These are phyloP conservation scores for Dipodascopsis uninucleata DNA, from an alignment of 805 yeast species.

Conservation along the genomic window DNA sequence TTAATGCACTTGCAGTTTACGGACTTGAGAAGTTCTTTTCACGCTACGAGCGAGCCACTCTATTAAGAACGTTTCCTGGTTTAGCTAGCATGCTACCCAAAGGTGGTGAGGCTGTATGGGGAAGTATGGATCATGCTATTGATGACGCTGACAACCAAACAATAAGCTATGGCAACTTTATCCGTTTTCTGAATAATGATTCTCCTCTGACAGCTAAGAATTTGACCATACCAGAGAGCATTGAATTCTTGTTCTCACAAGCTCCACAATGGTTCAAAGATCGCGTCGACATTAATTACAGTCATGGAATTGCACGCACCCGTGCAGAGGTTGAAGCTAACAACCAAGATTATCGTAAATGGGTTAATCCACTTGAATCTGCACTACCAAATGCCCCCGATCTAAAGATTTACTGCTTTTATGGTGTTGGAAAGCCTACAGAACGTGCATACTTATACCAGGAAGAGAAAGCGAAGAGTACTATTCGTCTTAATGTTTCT, in stretches of 20 bases:
- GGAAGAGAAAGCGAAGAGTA: conserved; percentile 55
- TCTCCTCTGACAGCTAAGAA: conserved; percentile 48
- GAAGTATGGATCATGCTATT: conserved; percentile 61
- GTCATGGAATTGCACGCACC: conserved; percentile 69
- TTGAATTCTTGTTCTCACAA: conserved; percentile 58
- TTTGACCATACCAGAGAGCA: conserved; percentile 62
- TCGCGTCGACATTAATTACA: conserved; percentile 66
- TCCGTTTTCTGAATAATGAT: conserved; percentile 52
- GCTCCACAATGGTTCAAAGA: conserved; percentile 75
- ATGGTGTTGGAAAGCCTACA: conserved; percentile 96
- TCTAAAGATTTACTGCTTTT: conserved; percentile 81
- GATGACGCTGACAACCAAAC: conserved; percentile 39
- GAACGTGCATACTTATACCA: conserved; percentile 88
- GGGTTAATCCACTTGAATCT: conserved; percentile 95
- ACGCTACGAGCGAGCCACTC: conserved; percentile 78
- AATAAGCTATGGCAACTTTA: conserved; percentile 67
- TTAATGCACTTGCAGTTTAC: conserved; percentile 87
- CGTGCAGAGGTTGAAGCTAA: conserved; percentile 58
- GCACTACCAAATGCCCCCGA: conserved; percentile 92
- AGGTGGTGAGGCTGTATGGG: conserved; percentile 92
- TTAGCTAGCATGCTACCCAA: conserved; percentile 93
- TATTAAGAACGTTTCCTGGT: conserved; percentile 89
- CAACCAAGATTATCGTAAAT: conserved; percentile 67
- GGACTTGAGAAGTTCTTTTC: conserved; percentile 93
- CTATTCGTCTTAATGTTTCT: conserved; percentile 58